Conservation (phyloP, 257 asterid species). For the Solanum chaucha region DNA sequence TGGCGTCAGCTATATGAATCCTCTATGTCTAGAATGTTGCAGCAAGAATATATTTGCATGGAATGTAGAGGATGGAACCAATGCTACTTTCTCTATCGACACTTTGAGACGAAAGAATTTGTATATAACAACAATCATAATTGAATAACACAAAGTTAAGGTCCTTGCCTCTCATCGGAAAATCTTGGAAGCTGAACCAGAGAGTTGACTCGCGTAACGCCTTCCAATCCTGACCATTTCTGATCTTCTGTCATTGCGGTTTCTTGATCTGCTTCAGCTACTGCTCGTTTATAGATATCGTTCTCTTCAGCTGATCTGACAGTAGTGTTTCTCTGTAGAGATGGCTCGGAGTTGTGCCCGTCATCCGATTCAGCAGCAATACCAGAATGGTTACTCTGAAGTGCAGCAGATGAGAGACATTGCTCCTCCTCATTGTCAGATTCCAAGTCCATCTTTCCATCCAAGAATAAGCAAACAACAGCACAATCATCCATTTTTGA, state of each 20-base stretch:
- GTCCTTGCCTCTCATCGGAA: slow-evolving; percentile 56
- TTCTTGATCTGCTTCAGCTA: background rate
- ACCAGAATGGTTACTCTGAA: slow-evolving; percentile 63
- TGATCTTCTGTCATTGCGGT: background rate
- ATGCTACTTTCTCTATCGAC: background rate
- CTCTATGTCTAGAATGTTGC: background rate
- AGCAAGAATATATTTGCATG: background rate
- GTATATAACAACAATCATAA: background rate
- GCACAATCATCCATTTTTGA: slow-evolving; percentile 98
- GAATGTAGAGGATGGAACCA: background rate
- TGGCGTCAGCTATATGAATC: background rate
- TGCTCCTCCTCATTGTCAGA: slow-evolving; percentile 84
- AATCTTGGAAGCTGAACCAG: slow-evolving; percentile 93
- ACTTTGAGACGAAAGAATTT: background rate
- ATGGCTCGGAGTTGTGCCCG: slow-evolving; percentile 60
- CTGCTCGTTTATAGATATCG: background rate
- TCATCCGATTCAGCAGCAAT: slow-evolving; percentile 64
- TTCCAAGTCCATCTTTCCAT: slow-evolving; percentile 82
- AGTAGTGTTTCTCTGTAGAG: slow-evolving; percentile 66
- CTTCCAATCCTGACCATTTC: slow-evolving; percentile 94
- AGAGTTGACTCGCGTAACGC: slow-evolving; percentile 90
- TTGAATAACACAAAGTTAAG: slow-evolving; percentile 21
- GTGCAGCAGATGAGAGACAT: slow-evolving; percentile 59
- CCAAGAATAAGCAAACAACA: slow-evolving; percentile 78
- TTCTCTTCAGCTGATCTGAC: slow-evolving; percentile 56